Conservation (phyloP, 164 flowering plant species). For the Dillenia suffruticosa region DNA sequence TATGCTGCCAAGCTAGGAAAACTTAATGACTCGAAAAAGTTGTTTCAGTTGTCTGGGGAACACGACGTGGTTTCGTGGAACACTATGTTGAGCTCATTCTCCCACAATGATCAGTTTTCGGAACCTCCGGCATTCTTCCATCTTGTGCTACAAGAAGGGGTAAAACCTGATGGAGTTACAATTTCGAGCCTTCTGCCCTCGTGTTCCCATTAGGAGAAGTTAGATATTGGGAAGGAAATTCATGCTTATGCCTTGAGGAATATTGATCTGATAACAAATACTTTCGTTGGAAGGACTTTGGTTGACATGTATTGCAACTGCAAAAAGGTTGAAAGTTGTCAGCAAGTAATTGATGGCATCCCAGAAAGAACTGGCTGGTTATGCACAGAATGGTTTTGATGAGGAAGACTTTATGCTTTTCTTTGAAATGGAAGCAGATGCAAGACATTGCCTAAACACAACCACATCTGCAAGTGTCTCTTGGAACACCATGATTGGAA, state of each 20-base stretch:
- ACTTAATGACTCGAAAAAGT: slow-evolving; percentile 31
- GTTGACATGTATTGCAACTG: slow-evolving; percentile 92
- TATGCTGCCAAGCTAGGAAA: slow-evolving; percentile 66
- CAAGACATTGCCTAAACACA: too few relatives aligned
- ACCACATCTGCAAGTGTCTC: too few relatives aligned
- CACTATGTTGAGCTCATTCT: slow-evolving; percentile 53
- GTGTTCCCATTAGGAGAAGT: slow-evolving; percentile 60
- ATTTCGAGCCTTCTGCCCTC: slow-evolving; percentile 75
- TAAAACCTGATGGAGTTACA: slow-evolving; percentile 66
- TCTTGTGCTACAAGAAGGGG: slow-evolving; percentile 42
- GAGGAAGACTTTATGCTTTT: too few relatives aligned
- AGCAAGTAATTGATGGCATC: slow-evolving; percentile 46
- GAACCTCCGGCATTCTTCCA: slow-evolving; percentile 50
- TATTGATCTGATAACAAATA: slow-evolving; percentile 36
- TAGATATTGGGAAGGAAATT: slow-evolving; percentile 57
- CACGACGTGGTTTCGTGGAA: slow-evolving; percentile 80
- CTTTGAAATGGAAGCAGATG: too few relatives aligned
- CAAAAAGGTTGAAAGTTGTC: slow-evolving; percentile 38
- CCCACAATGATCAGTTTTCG: slow-evolving; percentile 49
- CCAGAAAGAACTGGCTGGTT: slow-evolving; percentile 25
- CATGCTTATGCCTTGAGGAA: slow-evolving; percentile 65
- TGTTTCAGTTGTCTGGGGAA: slow-evolving; percentile 42
- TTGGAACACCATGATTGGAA: too few relatives aligned
- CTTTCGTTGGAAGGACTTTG: slow-evolving; percentile 67
- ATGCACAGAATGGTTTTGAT: too few relatives aligned